Evolutionary conservation across 2,329 filamentous ascomycete species (phyloP), one percentile per base, ranked within the genome.

Genomic region (Neopestalotiopsis clavispora): DNA sequence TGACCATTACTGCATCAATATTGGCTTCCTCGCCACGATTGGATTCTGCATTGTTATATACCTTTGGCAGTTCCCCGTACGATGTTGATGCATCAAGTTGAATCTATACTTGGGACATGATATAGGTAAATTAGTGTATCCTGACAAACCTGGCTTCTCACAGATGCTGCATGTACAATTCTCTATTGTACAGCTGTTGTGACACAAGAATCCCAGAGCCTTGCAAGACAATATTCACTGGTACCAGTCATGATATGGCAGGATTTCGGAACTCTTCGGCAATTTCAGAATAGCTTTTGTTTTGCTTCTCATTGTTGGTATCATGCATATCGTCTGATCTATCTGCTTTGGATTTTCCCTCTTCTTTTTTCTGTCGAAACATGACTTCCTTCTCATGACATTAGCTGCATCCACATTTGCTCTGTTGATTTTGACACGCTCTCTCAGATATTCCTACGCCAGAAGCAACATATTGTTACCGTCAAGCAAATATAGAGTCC

Each of bases 1-100:
- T 57, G 63, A 66, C 63, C 23, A 20, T 23, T 13, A 57, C 45
- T 66, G 63, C 63, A 66, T 66, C n/a, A 56, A 34, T 30, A 57
- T 28, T 49, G 20, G 23, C n/a, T 32, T 58, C 63, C 63, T 30
- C 56, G 45, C 45, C 45, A 52, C 45, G 45, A 23, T 3, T 20
- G n/a, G 20, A 52, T 9, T 52, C 45, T 52, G n/a, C n/a, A 52
- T n/a, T 38, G 17, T 52, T 17, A n/a, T 52, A 17, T 52, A 20
- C 20, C 10, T 20, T 52, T 17, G 17, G 7, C 9, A 9, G 17
- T 52, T n/a, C 45, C 45, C n/a, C 42, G 13, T 20, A n/a, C 45
- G 23, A 28, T 28, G 23, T 23, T 6, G 45, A 23, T 20, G 45
- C 9, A n/a, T 52, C 45, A 10, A 38, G 34, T 10, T 38, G 6